Evolutionary conservation across 177 flowering plant species (phyloP), one percentile per base, ranked within the genome.

Genomic region (Telopea speciosissima): DNA sequence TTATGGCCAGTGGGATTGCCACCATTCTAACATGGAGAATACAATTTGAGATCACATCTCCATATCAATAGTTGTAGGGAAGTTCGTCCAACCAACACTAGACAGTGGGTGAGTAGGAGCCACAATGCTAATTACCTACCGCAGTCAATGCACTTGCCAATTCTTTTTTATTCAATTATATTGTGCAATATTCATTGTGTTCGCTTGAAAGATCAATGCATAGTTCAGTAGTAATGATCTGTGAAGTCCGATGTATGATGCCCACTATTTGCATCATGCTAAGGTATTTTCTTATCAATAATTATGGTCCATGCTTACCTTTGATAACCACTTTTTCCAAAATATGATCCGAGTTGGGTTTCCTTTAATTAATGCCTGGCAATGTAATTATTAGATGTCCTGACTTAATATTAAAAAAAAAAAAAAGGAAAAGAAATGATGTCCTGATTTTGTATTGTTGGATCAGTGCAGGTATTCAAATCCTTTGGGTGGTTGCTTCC

Each of bases 401-500:
- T 36, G 9, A 6, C 0, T 36, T 36, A 3, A 36, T 36, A 2
- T 31, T 31, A 31, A 5, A 31, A 31, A n/a, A n/a, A n/a, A n/a
- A n/a, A n/a, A n/a, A 36, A 36, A 6, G 40, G 6, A 36, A 36
- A 36, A 36, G 40, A 36, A 36, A 36, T 36, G 9, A 8, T 36
- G 40, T 14, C 28, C 21, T 73, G 62, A 66, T 33, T 8, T 23
- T 8, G 23, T 26, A 23, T 52, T 40, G 59, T 64, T 69, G 23
- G 71, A 42, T 66, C 54, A 28, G 67, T 81, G 84, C 84, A 95
- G 99, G 92, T 86, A 4, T 82, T 90, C 69, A 78, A 75, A 69
- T 81, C 90, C 66, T 95, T 70, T 68, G 97, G 97, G 49, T 90
- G 90, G 95, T 26, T 76, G 70, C 85, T 88, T 72, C 99, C 96